Percentiles rank a stretch among this genome's conserved stretches.
Conservation (phyloP, 2,329 filamentous ascomycete species). For the Stagonosporopsis cucurbitacearum region DNA sequence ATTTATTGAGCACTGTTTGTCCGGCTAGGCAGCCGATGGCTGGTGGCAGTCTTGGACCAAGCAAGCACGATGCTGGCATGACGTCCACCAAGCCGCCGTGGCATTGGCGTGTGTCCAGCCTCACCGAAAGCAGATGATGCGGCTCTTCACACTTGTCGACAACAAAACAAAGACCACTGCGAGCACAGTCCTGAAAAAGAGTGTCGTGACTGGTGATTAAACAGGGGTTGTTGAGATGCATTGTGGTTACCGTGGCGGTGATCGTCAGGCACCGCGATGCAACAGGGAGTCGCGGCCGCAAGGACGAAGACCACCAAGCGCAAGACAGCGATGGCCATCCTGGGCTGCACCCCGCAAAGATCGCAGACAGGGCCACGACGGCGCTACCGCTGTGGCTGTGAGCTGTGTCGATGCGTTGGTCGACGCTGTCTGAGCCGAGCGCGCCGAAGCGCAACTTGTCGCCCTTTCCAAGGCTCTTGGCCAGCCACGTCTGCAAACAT, state of each 20-base stretch:
- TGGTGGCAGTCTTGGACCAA: not conserved
- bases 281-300: not conserved
- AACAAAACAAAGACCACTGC: not conserved
- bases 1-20: not conserved
- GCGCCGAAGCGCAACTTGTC: not conserved
- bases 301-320: not conserved
- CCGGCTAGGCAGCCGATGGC: not conserved
- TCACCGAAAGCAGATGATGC: not conserved
- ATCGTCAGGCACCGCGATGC: not conserved
- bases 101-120: slow-evolving; percentile 5
- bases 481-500: not conserved
- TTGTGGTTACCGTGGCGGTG: not conserved
- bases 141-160: not conserved
- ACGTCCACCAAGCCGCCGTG: slow-evolving; percentile 9
- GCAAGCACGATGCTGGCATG: not conserved
- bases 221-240: not conserved
- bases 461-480: not conserved
- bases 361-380: not conserved
- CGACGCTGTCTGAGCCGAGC: not conserved
- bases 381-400: not conserved
- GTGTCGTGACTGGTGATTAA: not conserved
- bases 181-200: not conserved
- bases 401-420: not conserved
- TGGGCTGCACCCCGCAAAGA: not conserved
- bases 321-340: not conserved